Evolutionary conservation across 352 stramenopile species (phyloP).

Genomic region (Phytopythium sindhum): DNA sequence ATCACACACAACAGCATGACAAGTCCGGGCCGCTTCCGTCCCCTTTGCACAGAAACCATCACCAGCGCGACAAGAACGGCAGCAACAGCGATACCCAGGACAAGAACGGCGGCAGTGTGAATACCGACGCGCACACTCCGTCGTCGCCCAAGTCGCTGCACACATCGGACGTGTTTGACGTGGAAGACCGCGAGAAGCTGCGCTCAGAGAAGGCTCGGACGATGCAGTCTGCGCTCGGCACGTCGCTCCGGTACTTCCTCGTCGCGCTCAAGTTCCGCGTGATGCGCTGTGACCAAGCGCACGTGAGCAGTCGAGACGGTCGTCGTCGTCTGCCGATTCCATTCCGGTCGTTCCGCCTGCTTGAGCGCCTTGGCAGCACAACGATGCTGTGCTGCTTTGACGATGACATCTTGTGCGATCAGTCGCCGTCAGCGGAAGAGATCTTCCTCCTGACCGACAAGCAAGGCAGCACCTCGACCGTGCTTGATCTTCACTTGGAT

Average conservation of each 20-base stretch:
- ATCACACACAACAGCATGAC: not conserved
- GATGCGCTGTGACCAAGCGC: constrained; percentile 46
- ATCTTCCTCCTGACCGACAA: constrained; percentile 85
- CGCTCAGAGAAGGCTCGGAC: constrained; percentile 65
- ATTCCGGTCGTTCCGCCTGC: constrained; percentile 71
- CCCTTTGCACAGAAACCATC: not conserved
- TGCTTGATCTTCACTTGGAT: constrained; percentile 80
- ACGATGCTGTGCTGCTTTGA: constrained; percentile 89
- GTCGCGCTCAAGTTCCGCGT: constrained; percentile 65
- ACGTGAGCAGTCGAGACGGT: constrained; percentile 26
- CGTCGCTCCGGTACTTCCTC: constrained; percentile 73
- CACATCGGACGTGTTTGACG: constrained; percentile 69
- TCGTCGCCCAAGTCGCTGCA: constrained; percentile 29
- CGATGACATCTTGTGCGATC: constrained; percentile 83
- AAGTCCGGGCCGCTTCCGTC: not conserved
- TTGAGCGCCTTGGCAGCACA: constrained; percentile 78
- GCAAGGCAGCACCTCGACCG: constrained; percentile 39
- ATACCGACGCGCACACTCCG: constrained; percentile 2
- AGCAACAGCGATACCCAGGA: not conserved
- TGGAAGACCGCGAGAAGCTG: constrained; percentile 79
- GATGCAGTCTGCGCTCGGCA: constrained; percentile 53
- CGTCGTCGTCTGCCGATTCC: constrained; percentile 45
- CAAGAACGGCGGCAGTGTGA: not conserved
- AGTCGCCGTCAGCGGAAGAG: constrained; percentile 74
- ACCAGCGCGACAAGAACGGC: not conserved